Evolutionary conservation across 352 stramenopile genomes (phyloP), one percentile per base, ranked within the genome.

Genomic region (Globisporangium sylvaticum): DNA sequence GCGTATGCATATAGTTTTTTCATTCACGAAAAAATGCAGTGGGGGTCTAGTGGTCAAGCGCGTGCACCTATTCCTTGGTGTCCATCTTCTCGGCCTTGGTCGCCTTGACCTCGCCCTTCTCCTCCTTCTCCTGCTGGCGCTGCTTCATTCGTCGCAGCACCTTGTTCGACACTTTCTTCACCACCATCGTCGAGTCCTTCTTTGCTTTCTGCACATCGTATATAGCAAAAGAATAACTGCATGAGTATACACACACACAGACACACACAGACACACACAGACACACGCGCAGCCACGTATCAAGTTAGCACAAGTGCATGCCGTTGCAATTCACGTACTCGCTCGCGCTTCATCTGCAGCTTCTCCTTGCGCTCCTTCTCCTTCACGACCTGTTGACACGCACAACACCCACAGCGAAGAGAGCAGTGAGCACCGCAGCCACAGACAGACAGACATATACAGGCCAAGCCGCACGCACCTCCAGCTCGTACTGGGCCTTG

Each of bases 131-230:
- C 66, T 78, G 63, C 69, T 89, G 72, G 27, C 83, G 80, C 31
- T 76, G 66, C 56, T 81, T 75, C 73, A 91, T 92, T 58, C 84
- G 77, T 52, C 83, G 73, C 69, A 87, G 58, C 64, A 92, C 84
- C 62, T 92, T 92, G 67, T 62, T 82, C 31, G 84, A 88, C 37
- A 92, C 80, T 64, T 91, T 92, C 74, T 91, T 92, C 53, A 83
- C 77, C 27, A 60, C 48, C 39, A 53, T 68, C 50, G 75, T 88
- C 65, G 82, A 71, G 62, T 79, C 83, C 66, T 88, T 89, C 24
- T 77, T 65, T 39, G 80, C 79, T 86, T 90, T 89, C 69, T 84
- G 58, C 32, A 68, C n/a, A 61, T 8, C 15, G 20, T 37, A 31
- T 60, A 20, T 24, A 10, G 6, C 3, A 42, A 0, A 12, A 0